Conservation (phyloP, 129 eudicot species). For the Kitagawia praeruptora region DNA sequence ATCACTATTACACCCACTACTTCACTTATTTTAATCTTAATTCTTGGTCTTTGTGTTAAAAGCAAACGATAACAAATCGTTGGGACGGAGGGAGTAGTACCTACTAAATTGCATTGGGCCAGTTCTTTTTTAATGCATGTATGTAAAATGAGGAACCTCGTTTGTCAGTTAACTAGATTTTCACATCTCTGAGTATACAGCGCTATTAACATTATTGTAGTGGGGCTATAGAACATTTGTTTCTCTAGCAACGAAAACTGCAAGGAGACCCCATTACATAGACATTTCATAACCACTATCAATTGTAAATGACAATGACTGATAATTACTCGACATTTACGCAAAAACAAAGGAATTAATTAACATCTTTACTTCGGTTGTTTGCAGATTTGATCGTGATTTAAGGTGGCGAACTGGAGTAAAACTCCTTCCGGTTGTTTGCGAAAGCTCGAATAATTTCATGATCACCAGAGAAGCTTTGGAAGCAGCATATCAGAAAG, state of each 20-base stretch:
- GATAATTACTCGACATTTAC: not conserved
- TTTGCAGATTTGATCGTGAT: slow-evolving; percentile 52
- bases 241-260: not conserved
- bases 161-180: too few relatives aligned
- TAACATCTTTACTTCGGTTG: not conserved
- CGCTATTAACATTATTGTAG: not conserved
- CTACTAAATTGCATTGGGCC: too few relatives aligned
- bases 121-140: too few relatives aligned
- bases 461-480: slow-evolving; percentile 41
- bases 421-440: slow-evolving; percentile 36
- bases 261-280: not conserved
- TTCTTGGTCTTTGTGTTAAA: too few relatives aligned
- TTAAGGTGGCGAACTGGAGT: slow-evolving; percentile 63
- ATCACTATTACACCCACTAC: too few relatives aligned
- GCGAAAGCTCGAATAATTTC: slow-evolving; percentile 46
- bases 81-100: too few relatives aligned
- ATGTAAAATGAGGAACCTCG: too few relatives aligned
- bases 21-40: too few relatives aligned
- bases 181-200: too few relatives aligned
- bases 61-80: too few relatives aligned
- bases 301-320: not conserved
- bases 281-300: not conserved
- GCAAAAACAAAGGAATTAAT: not conserved
- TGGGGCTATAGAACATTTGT: not conserved
- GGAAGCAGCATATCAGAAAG: slow-evolving; percentile 40